These are phyloP conservation scores for Obba rivulosa DNA, from an alignment of 768 basidiomycete species.

Conservation along the genomic window DNA sequence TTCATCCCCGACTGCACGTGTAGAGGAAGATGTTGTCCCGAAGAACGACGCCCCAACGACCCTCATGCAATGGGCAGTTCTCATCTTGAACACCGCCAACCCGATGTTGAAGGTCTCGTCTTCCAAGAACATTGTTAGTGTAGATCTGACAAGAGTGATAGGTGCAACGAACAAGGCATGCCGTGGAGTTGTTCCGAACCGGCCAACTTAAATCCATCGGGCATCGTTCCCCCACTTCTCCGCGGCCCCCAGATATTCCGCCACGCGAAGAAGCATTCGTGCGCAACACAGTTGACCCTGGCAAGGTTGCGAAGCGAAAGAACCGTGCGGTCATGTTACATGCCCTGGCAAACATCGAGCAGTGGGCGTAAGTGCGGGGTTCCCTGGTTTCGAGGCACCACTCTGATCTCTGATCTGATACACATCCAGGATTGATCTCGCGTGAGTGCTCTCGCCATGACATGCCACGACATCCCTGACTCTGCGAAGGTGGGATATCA, in stretches of 20 bases:
- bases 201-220: slow-evolving; percentile 66
- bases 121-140: neutral
- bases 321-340: slow-evolving; percentile 73
- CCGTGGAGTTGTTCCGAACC: slow-evolving; percentile 63
- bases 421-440: slow-evolving; percentile 57
- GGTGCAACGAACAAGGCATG: slow-evolving; percentile 67
- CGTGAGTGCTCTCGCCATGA: slow-evolving; percentile 35
- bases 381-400: too few species aligned
- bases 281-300: slow-evolving; percentile 52
- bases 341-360: slow-evolving; percentile 80
- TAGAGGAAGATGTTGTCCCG: slow-evolving; percentile 45
- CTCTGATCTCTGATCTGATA: neutral
- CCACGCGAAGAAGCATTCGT: slow-evolving; percentile 49
- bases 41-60: slow-evolving; percentile 48
- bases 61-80: slow-evolving; percentile 71
- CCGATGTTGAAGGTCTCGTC: slow-evolving; percentile 54
- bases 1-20: slow-evolving; percentile 4
- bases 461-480: neutral
- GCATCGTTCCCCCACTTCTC: slow-evolving; percentile 40
- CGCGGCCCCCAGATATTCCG: slow-evolving; percentile 56
- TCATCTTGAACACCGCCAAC: slow-evolving; percentile 71
- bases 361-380: slow-evolving; percentile 67
- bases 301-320: slow-evolving; percentile 53
- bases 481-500: slow-evolving; percentile 68
- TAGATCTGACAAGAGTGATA: slow-evolving; percentile 17